Base-by-base conservation (phyloP, 2,329 filamentous ascomycete species). In the Xylaria sp. region DNA sequence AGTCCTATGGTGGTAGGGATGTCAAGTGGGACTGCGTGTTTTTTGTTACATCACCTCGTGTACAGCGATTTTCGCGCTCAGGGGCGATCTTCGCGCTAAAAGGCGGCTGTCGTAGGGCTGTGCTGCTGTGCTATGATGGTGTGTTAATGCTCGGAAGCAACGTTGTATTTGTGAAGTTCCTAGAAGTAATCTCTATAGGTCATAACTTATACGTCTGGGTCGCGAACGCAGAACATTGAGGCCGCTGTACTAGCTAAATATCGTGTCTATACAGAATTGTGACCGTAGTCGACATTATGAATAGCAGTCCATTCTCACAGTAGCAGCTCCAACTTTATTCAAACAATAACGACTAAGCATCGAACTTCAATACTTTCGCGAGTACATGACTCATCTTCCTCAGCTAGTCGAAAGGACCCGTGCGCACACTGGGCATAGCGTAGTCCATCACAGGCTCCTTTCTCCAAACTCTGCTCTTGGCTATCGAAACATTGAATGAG, bases 401-500 rank as follows among this genome's bases (percentile, higher is more conserved):
- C 28, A n/a, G 37, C 18, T 15, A 65, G 41, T 32, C 32, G 63
- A 44, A 65, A 65, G 23, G 37, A 59, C 41, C 63, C 63, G 25
- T 65, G 63, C 9, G 55, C 63, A 59, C 63, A 65, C 46, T 65
- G 63, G 13, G 18, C 37, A 51, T 65, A 15, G 1, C 20, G 2
- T 34, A 65, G 37, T 39, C 54, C 52, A 5, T 23, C 63, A 34
- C n/a, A 12, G 52, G 28, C 63, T 7, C 50, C 52, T 10, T 5
- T 46, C 28, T 65, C 63, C 32, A 2, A 20, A 28, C 20, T 34
- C 54, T 52, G 63, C 44, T 65, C 44, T 20, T 32, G 54, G 20
- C 52, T 65, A 41, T 65, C 52, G 13, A 58, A 65, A 34, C 63
- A 65, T 20, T 65, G 52, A 48, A 58, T 32, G 56, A 65, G 46